phyloP scores from a whole-genome alignment of 495 filamentous ascomycete genomes.

The Pseudevernia furfuracea region DNA sequence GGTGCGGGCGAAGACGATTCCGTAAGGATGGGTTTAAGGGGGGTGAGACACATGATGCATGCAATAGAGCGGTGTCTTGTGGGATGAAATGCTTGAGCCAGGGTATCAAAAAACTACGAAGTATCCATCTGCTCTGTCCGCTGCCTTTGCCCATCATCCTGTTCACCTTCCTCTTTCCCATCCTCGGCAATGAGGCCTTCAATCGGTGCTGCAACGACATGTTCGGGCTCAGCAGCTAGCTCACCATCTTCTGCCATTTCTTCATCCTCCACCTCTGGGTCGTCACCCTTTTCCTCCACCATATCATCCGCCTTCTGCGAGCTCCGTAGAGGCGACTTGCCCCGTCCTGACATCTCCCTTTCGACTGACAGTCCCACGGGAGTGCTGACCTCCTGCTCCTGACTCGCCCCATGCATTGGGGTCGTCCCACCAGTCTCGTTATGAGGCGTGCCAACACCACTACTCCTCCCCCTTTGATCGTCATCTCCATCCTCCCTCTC shows the following conservation, averaged over 20 bases:
- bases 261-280: slow-evolving; percentile 37
- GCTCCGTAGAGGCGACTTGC: slow-evolving; percentile 38
- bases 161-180: slow-evolving; percentile 42
- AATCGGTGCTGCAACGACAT: slow-evolving; percentile 30
- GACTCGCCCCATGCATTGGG: slow-evolving; percentile 41
- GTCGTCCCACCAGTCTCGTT: slow-evolving; percentile 47
- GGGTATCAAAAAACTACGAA: slow-evolving; percentile 6
- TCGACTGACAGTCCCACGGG: slow-evolving; percentile 34
- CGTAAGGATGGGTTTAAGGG: not conserved
- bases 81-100: not conserved
- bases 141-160: slow-evolving; percentile 37
- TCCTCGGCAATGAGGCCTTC: slow-evolving; percentile 36
- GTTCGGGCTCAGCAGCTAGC: slow-evolving; percentile 38
- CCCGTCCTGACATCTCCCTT: slow-evolving; percentile 29
- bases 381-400: slow-evolving; percentile 34
- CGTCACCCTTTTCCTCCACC: slow-evolving; percentile 23
- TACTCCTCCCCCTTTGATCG: slow-evolving; percentile 43
- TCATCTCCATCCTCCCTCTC: slow-evolving; percentile 67
- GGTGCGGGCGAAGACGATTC: slow-evolving; percentile 44
- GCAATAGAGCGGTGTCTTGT: not conserved
- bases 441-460: slow-evolving; percentile 58
- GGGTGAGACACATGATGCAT: not conserved
- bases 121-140: slow-evolving; percentile 38
- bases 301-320: slow-evolving; percentile 33
- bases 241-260: slow-evolving; percentile 63